Base-by-base conservation (phyloP, 2,329 filamentous ascomycete species). In the Daldinia eschscholtzii region DNA sequence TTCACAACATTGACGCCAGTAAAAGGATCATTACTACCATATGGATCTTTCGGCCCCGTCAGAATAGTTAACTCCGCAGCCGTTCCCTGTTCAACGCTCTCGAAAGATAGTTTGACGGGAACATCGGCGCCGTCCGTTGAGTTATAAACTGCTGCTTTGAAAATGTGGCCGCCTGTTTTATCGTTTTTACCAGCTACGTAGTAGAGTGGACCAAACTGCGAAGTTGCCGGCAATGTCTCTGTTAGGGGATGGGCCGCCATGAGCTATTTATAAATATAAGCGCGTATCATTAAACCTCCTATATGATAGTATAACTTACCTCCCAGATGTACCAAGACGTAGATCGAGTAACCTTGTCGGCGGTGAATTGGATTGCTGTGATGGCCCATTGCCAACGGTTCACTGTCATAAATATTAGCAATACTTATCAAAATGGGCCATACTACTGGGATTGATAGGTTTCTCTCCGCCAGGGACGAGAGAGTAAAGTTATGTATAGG, bases 71-170 rank as follows among this genome's bases (percentile, higher is more conserved):
- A 73, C 48, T 78, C 78, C 0, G 81, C 85, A 52, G 75, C 76
- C 0, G 80, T 75, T 2, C 82, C 83, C 1, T 77, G 71, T 33
- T 74, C 62, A 18, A 83, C 74, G 1, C 83, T 83, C 10, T 85
- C 81, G 55, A 88, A 86, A 0, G 76, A 73, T 1, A 87, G 68
- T 0, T 78, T 80, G 1, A 88, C 80, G 0, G 83, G 82, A 2
- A 87, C 81, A 1, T 82, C 77, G 1, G 77, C 82, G 15, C 75
- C 72, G 46, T 81, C 77, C 5, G 85, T 86, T 0, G 83, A 81
- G 78, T 87, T 87, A 76, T 87, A 87, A 0, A 83, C 84, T 13
- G 84, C 84, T 3, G 79, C 82, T 77, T 87, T 87, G 80, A 85
- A 85, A 64, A 86, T 79, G 52, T 82, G 76, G 4, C 78, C 78